Base-by-base conservation (phyloP, 2,329 filamentous ascomycete species). In the Pochonia chlamydosporia region DNA sequence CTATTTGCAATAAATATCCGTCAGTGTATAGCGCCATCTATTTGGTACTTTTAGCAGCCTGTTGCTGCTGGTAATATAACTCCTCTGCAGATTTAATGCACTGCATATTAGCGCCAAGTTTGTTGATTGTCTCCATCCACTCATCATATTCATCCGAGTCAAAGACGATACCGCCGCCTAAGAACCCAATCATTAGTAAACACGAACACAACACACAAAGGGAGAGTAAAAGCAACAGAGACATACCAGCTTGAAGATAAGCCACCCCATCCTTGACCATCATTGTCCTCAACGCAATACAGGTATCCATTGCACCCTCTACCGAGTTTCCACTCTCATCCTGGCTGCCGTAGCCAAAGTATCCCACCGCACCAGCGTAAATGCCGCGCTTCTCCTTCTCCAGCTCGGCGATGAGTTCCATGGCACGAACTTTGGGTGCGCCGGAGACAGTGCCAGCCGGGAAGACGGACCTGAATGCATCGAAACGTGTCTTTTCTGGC, bases 391-490 rank as follows among this genome's bases (percentile, higher is more conserved):
- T 96, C 76, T 99, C 93, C 54, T 79, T 74, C 70, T 99, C 93
- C 40, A 97, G 72, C 71, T 97, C 92, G 40, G 88, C 90, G 59
- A 99, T 99, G 52, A 99, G 75, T 70, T 96, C 88, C 93, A 99
- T 99, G 3, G 93, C 93, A 52, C 85, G 82, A 47, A 99, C 90
- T 71, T 99, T 99, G 49, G 93, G 93, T 4, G 93, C 92, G 4
- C 93, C 93, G 16, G 87, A 93, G 25, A 97, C 92, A 0, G 93
- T 99, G 47, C 93, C 93, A 4, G 93, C 93, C 0, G 93, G 93
- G 73, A 99, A 99, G 59, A 99, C 96, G 55, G 87, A 91, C 33
- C 92, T 81, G 72, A 99, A 95, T 9, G 93, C 93, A 63, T 97
- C 92, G 68, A 96, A 99, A 49, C 93, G 81, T 25, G 89, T 92